A percentile compares a stretch with the other conserved stretches of the same genome.
Conservation (phyloP, 2,329 filamentous ascomycete genomes). For the Aspergillus alliaceus region DNA sequence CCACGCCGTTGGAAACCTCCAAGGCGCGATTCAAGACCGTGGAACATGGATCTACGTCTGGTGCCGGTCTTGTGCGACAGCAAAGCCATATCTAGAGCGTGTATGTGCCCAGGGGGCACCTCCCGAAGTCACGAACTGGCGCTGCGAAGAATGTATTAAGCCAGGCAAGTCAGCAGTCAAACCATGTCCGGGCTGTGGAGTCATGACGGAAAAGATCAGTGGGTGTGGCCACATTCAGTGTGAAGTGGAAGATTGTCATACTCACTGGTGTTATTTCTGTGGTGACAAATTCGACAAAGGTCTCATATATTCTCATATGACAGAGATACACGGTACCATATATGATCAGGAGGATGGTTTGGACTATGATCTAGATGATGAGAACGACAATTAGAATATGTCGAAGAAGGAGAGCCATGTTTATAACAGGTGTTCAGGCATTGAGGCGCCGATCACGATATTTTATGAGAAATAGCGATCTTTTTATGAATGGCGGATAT, state of each 20-base stretch:
- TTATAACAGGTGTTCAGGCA: too few relatives aligned
- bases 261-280: conserved; percentile 20
- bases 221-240: conserved; percentile 46
- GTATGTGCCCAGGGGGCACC: conserved; percentile 47
- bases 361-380: too few relatives aligned
- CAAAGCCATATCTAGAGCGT: conserved; percentile 45
- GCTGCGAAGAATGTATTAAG: conserved; percentile 42
- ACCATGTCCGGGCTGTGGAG: conserved; percentile 40
- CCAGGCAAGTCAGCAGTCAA: conserved; percentile 14
- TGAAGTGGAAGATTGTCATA: conserved; percentile 18
- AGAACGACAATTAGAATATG: too few relatives aligned
- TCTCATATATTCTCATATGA: conserved; percentile 15
- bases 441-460: too few relatives aligned
- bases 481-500: too few relatives aligned
- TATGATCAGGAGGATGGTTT: conserved; percentile 2
- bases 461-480: too few relatives aligned
- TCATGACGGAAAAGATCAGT: conserved; percentile 36
- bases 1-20: conserved; percentile 39
- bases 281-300: conserved; percentile 6
- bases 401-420: too few relatives aligned
- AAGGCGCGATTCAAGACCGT: conserved; percentile 40
- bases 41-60: conserved; percentile 51
- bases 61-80: conserved; percentile 48
- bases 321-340: conserved; percentile 5
- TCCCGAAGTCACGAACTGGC: conserved; percentile 39